Evolutionary conservation across 164 flowering plant genomes (phyloP).

Genomic region (Warburgia ugandensis): DNA sequence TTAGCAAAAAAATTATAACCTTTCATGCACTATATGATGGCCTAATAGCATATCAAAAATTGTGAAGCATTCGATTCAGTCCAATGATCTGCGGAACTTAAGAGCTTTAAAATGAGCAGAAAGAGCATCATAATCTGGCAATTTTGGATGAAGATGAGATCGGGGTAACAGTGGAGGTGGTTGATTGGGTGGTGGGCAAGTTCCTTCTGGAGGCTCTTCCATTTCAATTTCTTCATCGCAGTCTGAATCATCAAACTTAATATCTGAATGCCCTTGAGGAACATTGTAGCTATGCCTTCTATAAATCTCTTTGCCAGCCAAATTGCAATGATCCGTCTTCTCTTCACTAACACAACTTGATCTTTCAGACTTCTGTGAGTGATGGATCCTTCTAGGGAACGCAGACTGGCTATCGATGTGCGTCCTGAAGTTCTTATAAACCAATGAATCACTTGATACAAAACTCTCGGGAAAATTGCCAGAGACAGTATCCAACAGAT

Average conservation of each 20-base stretch:
- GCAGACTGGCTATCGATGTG: constrained; percentile 10
- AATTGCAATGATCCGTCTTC: constrained; percentile 10
- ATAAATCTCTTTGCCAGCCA: constrained; percentile 15
- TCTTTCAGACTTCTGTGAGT: constrained; percentile 22
- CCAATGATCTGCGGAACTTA: constrained; percentile 35
- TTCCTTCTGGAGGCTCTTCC: constrained; percentile 27
- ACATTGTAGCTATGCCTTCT: constrained; percentile 65
- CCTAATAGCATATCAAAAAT: too few relatives aligned
- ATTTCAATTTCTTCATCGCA: constrained; percentile 67
- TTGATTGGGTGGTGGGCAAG: constrained; percentile 32
- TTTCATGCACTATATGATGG: too few relatives aligned
- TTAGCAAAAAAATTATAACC: too few relatives aligned
- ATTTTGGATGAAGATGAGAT: constrained; percentile 65
- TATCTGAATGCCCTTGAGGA: constrained; percentile 34
- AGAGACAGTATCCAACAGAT: not conserved
- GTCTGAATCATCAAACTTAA: constrained; percentile 77
- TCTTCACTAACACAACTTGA: constrained; percentile 22
- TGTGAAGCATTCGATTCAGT: not conserved
- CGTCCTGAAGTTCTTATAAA: not conserved
- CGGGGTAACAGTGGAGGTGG: constrained; percentile 39
- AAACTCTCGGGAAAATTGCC: constrained; percentile 6
- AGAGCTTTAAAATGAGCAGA: constrained; percentile 92
- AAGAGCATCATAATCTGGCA: constrained; percentile 82
- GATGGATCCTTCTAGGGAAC: constrained; percentile 13
- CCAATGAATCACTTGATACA: constrained; percentile 9